These are phyloP conservation scores for Cantharellus cinnabarinus DNA, from an alignment of 768 basidiomycete species.

Conservation along the genomic window DNA sequence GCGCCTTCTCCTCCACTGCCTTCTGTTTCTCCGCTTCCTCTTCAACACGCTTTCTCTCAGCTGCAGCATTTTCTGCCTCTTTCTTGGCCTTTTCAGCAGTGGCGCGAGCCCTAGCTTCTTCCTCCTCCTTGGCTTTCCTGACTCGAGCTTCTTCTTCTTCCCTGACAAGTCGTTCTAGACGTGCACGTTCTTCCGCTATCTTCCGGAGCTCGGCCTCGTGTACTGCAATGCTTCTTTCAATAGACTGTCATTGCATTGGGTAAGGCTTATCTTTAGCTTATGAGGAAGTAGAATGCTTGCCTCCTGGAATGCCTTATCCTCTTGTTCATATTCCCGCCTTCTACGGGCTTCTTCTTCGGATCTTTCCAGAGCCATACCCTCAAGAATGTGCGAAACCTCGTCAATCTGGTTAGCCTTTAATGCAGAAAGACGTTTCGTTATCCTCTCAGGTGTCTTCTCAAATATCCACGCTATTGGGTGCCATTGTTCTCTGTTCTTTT, in stretches of 20 bases:
- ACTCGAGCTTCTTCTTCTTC: slow-evolving; percentile 18
- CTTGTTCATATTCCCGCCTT: not conserved
- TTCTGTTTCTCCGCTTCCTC: slow-evolving; percentile 24
- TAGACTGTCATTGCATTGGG: not conserved
- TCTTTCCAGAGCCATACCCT: not conserved
- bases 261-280: no score
- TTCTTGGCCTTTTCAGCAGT: slow-evolving; percentile 26
- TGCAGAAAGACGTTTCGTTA: not conserved
- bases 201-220: slow-evolving; percentile 7
- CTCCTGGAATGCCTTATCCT: slow-evolving; percentile 18
- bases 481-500: not conserved
- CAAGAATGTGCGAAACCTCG: not conserved
- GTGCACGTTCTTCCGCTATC: slow-evolving; percentile 17
- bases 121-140: slow-evolving; percentile 25
- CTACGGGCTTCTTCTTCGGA: slow-evolving; percentile 4
- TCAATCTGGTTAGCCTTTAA: not conserved
- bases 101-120: slow-evolving; percentile 21
- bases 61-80: slow-evolving; percentile 23
- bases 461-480: slow-evolving; percentile 3
- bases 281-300: not conserved
- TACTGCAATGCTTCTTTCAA: not conserved
- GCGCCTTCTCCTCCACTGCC: slow-evolving; percentile 18
- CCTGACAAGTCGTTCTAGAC: not conserved
- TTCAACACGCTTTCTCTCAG: slow-evolving; percentile 22
- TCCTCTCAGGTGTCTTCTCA: not conserved